Conservation (phyloP, 257 asterid species). For the Hygrophila difformis region DNA sequence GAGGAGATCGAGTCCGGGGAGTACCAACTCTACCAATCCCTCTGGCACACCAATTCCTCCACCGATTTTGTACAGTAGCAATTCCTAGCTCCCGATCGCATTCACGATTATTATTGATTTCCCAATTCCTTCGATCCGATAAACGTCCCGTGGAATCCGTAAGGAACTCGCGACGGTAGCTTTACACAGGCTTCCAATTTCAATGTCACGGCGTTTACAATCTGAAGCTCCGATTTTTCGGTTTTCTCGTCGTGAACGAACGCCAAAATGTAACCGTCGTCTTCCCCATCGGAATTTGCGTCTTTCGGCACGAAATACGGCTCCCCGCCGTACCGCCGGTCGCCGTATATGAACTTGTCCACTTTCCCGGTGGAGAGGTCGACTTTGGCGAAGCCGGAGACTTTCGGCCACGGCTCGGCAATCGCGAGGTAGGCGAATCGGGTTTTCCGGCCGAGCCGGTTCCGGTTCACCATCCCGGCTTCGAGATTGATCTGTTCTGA, state of each 20-base stretch:
- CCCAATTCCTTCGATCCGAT: conserved; percentile 34
- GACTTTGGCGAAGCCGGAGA: conserved; percentile 61
- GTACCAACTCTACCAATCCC: conserved; percentile 28
- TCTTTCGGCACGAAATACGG: conserved; percentile 49
- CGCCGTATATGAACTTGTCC: conserved; percentile 37
- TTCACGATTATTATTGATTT: conserved; percentile 25
- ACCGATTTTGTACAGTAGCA: background rate
- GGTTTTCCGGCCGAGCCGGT: conserved; percentile 50
- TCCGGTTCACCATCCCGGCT: conserved; percentile 73
- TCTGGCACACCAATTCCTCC: conserved; percentile 18
- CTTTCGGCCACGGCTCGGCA: conserved; percentile 82
- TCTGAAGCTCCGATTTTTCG: conserved; percentile 54
- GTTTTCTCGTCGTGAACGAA: conserved; percentile 53
- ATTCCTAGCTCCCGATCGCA: background rate
- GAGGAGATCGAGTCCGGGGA: conserved; percentile 35
- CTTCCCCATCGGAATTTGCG: conserved; percentile 27
- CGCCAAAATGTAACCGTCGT: conserved; percentile 46
- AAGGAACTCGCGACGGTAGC: conserved; percentile 76
- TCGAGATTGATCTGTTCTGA: conserved; percentile 44
- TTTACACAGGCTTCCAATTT: conserved; percentile 38
- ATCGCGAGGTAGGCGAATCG: conserved; percentile 46
- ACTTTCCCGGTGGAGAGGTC: conserved; percentile 42
- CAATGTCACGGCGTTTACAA: conserved; percentile 43
- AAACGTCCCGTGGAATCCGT: conserved; percentile 83
- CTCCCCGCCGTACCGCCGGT: conserved; percentile 49